These are phyloP conservation scores for Proliferodiscus dingleyae DNA, from an alignment of 2,329 filamentous ascomycete species.

Conservation along the genomic window DNA sequence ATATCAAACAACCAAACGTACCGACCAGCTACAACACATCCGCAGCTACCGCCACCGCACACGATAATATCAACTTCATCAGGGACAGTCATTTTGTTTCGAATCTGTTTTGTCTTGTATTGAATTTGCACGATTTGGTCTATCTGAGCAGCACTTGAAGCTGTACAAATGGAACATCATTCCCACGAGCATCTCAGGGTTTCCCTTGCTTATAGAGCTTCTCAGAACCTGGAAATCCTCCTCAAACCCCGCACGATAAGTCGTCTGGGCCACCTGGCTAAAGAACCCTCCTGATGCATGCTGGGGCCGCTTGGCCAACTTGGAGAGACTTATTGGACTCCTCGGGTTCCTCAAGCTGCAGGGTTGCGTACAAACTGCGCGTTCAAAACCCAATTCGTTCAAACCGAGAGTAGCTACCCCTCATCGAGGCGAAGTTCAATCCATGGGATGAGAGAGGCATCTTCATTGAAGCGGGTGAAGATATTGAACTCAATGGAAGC, in stretches of 20 bases:
- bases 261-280: conserved; percentile 3
- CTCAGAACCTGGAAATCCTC: neutral
- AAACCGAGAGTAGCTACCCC: conserved; percentile 1
- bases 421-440: neutral
- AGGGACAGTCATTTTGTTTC: conserved; percentile 25
- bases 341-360: neutral
- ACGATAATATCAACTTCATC: conserved; percentile 48
- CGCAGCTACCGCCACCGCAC: conserved; percentile 44
- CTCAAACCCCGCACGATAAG: conserved; percentile 6
- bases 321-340: conserved; percentile 1
- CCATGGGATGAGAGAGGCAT: neutral
- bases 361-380: conserved; percentile 1
- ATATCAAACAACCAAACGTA: conserved; percentile 4
- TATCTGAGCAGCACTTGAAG: neutral
- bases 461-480: conserved; percentile 8
- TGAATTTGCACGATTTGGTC: neutral
- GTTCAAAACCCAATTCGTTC: neutral
- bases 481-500: neutral
- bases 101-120: neutral
- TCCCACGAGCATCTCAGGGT: neutral
- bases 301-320: neutral
- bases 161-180: neutral
- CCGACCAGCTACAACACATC: conserved; percentile 45
- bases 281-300: conserved; percentile 1
- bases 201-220: conserved; percentile 1